A percentile compares a stretch with the other conserved stretches of the same genome.
phyloP scores from a whole-genome alignment of 176 grass and related monocot genomes.

The Bonia amplexicaulis region DNA sequence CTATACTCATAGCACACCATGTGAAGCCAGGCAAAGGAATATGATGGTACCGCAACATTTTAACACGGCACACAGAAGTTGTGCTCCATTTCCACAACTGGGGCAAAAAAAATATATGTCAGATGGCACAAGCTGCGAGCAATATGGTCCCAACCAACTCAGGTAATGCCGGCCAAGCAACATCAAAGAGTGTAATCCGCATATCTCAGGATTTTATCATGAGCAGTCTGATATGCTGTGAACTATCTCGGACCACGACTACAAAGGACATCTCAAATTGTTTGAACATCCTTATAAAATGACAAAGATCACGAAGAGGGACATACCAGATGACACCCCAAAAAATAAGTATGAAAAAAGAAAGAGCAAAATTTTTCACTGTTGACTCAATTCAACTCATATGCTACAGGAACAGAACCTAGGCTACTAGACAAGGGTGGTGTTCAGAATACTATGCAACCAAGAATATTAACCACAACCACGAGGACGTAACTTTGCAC shows the following conservation, averaged over 20 bases:
- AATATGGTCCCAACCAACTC: background rate
- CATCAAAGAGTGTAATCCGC: background rate
- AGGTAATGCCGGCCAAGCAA: background rate
- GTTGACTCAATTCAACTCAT: slow-evolving; percentile 36
- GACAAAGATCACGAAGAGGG: slow-evolving; percentile 15
- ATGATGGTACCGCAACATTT: background rate
- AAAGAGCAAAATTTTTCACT: slow-evolving; percentile 49
- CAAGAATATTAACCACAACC: slow-evolving; percentile 43
- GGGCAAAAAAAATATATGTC: background rate
- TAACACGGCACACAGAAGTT: background rate
- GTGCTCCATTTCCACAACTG: background rate
- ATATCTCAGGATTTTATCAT: background rate
- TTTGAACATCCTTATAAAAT: background rate
- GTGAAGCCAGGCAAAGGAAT: background rate
- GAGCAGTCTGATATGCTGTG: background rate
- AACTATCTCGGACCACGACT: background rate
- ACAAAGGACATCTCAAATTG: slow-evolving; percentile 21
- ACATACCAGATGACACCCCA: background rate
- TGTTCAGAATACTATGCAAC: slow-evolving; percentile 11
- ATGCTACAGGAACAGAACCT: slow-evolving; percentile 51
- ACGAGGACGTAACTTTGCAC: slow-evolving; percentile 42
- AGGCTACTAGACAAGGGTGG: slow-evolving; percentile 25
- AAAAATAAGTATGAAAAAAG: slow-evolving; percentile 30
- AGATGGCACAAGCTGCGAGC: background rate
- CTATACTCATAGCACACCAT: background rate